These are phyloP conservation scores for Cyamopsis tetragonoloba DNA, from an alignment of 306 rosid species.

Conservation along the genomic window DNA sequence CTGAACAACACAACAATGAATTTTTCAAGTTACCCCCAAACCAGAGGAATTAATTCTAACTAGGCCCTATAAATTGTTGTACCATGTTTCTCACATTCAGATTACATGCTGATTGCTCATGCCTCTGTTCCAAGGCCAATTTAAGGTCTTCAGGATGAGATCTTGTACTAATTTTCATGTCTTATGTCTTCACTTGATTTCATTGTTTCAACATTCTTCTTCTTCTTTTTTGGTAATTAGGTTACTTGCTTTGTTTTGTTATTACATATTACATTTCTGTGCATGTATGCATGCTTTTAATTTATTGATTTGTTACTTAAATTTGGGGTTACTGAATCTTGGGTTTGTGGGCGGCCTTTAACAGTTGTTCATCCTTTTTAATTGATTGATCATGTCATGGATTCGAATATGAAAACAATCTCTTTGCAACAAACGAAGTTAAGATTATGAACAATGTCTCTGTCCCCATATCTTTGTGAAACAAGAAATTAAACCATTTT, in stretches of 20 bases:
- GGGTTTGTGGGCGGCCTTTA: too few species aligned
- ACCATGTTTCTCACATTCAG: too few species aligned
- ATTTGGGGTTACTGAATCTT: neutral
- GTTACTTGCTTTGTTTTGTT: conserved; percentile 10
- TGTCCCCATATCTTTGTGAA: too few species aligned
- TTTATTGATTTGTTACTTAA: neutral
- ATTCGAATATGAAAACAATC: too few species aligned
- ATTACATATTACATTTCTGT: neutral
- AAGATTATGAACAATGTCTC: too few species aligned
- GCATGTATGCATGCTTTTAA: neutral
- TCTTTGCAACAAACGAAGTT: too few species aligned
- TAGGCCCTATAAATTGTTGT: neutral
- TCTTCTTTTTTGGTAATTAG: too few species aligned
- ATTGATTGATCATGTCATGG: too few species aligned
- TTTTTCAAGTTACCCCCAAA: neutral
- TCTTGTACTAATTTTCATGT: conserved; percentile 11
- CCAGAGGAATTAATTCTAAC: too few species aligned
- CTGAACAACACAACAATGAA: conserved; percentile 5
- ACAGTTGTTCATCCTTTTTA: too few species aligned
- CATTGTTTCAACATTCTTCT: neutral
- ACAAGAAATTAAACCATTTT: too few species aligned
- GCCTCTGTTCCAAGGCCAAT: neutral
- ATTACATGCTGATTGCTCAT: too few species aligned
- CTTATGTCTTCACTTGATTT: conserved; percentile 10
- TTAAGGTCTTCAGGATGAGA: conserved; percentile 25